A percentile compares a stretch with the other conserved stretches of the same genome.
Conservation (phyloP, 1,139 yeast species). For the Zygoascus hellenicus region DNA sequence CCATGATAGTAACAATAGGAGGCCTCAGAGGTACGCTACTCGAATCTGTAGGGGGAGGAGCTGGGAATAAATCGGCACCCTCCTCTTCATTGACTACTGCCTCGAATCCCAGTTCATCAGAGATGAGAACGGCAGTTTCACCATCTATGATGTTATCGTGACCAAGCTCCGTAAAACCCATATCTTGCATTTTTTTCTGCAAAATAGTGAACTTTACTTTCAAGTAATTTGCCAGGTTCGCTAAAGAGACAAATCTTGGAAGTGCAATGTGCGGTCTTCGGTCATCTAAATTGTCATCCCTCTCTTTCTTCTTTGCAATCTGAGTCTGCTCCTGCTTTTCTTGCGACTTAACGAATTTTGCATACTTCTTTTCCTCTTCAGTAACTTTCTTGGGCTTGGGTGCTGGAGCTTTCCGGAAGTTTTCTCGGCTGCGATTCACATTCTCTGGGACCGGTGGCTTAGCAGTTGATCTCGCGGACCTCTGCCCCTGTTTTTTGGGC, state of each 20-base stretch:
- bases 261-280: constrained; percentile 39
- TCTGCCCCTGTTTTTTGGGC: background rate
- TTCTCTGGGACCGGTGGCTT: background rate
- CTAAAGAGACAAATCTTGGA: constrained; percentile 69
- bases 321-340: background rate
- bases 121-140: constrained; percentile 79
- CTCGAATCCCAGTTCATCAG: constrained; percentile 82
- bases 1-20: constrained; percentile 96
- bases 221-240: constrained; percentile 69
- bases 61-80: constrained; percentile 57
- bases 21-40: constrained; percentile 54
- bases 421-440: too few relatives aligned
- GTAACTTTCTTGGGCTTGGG: background rate
- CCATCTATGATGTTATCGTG: constrained; percentile 77
- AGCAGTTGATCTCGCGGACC: background rate
- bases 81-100: constrained; percentile 50
- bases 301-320: background rate
- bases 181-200: constrained; percentile 49
- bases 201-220: constrained; percentile 58
- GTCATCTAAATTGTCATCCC: constrained; percentile 18
- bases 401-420: background rate
- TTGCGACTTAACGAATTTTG: constrained; percentile 5
- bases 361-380: constrained; percentile 7
- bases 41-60: constrained; percentile 37
- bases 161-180: constrained; percentile 73